Evolutionary conservation across 768 basidiomycete species (phyloP), one percentile per base, ranked within the genome.

Genomic region (Pleurotus giganteus): DNA sequence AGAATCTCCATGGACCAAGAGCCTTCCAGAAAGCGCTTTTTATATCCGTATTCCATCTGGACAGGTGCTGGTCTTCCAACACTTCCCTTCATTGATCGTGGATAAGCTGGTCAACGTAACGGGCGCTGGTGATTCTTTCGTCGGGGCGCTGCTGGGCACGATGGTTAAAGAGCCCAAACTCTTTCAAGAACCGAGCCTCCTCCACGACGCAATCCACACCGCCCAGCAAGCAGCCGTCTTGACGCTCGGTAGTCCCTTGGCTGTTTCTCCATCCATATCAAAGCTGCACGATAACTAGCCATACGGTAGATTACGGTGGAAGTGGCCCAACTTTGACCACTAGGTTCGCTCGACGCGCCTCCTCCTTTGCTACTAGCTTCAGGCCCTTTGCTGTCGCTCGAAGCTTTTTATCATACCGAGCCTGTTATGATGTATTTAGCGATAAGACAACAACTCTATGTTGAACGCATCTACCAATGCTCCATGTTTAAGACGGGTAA

Each of bases 41-140:
- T 71, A 89, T 13, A 77, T 76, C 19, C 78, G 71, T 24, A 82
- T 81, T 6, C 69, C 65, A 3, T 72, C 74, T 13, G 66, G 67
- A 6, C 79, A 82, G 54, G 69, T 79, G 3, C 64, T 92, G 6
- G 77, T 90, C 4, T 44, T 95, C 27, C 83, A 85, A 37, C 89
- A 94, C 65, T 93, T 88, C 66, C 82, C 90, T 9, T 76, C 91
- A 6, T 60, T 79, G 15, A 64, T 68, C 1, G 58, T 73, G 13
- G 37, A 36, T 15, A 63, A 57, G 3, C 60, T 82, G 4, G 70
- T 86, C 19, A 94, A 87, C 60, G 91, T 92, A 7, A 98, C 95
- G 0, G 96, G 96, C 1, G 94, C 91, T 1, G 95, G 95, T 0
- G 95, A 98, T 70, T 87, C 91, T 2, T 80, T 97, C 23, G 94